Percentiles rank a stretch among this genome's conserved stretches.
phyloP scores from a whole-genome alignment of 805 yeast species.

The Candida chilensis region DNA sequence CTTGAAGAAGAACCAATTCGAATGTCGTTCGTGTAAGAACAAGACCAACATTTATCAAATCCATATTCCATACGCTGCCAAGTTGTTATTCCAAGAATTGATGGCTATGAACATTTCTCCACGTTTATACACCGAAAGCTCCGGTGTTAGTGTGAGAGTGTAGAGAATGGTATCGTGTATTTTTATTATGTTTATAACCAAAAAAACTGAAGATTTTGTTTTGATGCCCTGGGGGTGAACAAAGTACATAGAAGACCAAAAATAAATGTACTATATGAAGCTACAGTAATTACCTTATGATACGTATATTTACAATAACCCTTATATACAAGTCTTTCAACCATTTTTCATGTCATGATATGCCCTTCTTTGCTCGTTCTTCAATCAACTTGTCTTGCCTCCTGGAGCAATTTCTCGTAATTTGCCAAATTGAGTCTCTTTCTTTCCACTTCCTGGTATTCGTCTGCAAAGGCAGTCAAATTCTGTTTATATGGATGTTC shows the following conservation, averaged over 20 bases:
- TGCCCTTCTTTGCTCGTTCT: too few relatives aligned
- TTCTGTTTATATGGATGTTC: constrained; percentile 82
- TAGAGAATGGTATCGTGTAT: too few relatives aligned
- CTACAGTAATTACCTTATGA: too few relatives aligned
- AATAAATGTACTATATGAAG: too few relatives aligned
- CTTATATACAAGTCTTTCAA: too few relatives aligned
- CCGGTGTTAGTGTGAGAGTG: constrained; percentile 41
- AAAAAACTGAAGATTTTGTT: not conserved
- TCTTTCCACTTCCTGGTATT: constrained; percentile 42
- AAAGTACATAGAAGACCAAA: too few relatives aligned
- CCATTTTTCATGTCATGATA: too few relatives aligned
- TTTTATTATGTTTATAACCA: constrained; percentile 3
- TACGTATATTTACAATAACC: too few relatives aligned
- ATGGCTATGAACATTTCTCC: constrained; percentile 99
- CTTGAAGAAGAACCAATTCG: constrained; percentile 94
- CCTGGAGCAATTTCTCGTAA: too few relatives aligned
- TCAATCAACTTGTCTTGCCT: too few relatives aligned
- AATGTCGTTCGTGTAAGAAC: constrained; percentile 97
- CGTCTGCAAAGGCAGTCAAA: constrained; percentile 78
- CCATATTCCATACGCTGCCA: constrained; percentile 97
- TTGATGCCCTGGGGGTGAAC: constrained; percentile 9
- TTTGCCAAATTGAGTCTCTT: constrained; percentile 31
- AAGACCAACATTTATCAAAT: constrained; percentile 97
- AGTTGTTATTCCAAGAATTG: constrained; percentile 93
- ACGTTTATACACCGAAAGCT: constrained; percentile 89